A percentile compares a stretch with the other conserved stretches of the same genome.
phyloP scores from a whole-genome alignment of 2,329 filamentous ascomycete species.

The Byssothecium circinans region DNA sequence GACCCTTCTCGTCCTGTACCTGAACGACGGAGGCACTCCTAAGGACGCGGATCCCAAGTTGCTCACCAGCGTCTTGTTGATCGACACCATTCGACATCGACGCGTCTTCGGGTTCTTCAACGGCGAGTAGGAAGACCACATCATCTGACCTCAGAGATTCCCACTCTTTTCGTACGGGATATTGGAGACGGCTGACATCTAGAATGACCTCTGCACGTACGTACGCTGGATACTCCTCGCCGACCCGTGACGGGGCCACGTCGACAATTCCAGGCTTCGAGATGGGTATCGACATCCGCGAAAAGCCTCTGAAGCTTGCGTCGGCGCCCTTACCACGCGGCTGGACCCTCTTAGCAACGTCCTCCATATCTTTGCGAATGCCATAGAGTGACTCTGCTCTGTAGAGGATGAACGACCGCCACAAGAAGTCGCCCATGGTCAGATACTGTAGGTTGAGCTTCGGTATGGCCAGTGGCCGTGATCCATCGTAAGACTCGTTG shows the following conservation, averaged over 20 bases:
- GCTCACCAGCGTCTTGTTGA: slow-evolving; percentile 56
- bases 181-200: slow-evolving; percentile 77
- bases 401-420: slow-evolving; percentile 87
- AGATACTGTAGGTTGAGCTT: slow-evolving; percentile 96
- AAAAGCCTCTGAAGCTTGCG: slow-evolving; percentile 75
- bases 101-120: slow-evolving; percentile 63
- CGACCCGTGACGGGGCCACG: slow-evolving; percentile 78
- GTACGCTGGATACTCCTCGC: slow-evolving; percentile 77
- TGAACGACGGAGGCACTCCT: slow-evolving; percentile 85
- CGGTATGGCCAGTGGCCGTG: slow-evolving; percentile 82
- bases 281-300: slow-evolving; percentile 89
- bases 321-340: slow-evolving; percentile 70
- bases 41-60: slow-evolving; percentile 68
- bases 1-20: slow-evolving; percentile 82
- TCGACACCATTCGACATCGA: slow-evolving; percentile 58
- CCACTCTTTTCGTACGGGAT: slow-evolving; percentile 81
- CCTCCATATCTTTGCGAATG: slow-evolving; percentile 87
- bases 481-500: slow-evolving; percentile 86
- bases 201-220: slow-evolving; percentile 85
- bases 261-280: slow-evolving; percentile 85
- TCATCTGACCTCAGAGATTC: slow-evolving; percentile 84
- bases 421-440: slow-evolving; percentile 94
- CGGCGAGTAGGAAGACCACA: slow-evolving; percentile 80
- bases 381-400: slow-evolving; percentile 91
- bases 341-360: slow-evolving; percentile 75